These are phyloP conservation scores for Saprolegnia diclina DNA, from an alignment of 352 stramenopile species.

Conservation along the genomic window DNA sequence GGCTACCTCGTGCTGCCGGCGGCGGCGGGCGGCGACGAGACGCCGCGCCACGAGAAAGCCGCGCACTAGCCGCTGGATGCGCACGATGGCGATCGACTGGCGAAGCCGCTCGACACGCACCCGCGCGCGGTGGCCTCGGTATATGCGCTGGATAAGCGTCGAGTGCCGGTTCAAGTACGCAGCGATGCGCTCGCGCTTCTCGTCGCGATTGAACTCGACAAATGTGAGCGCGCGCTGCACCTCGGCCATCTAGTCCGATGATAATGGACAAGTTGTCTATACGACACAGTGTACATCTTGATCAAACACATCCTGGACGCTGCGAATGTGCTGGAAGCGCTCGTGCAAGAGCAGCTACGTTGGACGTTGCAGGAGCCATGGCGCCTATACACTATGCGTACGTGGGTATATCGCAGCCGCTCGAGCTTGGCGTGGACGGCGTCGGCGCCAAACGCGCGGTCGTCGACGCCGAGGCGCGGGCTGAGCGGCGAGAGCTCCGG, in stretches of 20 bases:
- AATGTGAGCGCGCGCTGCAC: not conserved
- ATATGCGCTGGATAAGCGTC: not conserved
- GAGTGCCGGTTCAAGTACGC: not conserved
- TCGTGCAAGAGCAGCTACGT: not conserved
- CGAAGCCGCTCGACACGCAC: not conserved
- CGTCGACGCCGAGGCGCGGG: not conserved
- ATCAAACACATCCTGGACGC: not conserved
- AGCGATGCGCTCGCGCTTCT: not conserved
- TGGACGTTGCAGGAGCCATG: not conserved
- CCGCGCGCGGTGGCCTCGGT: not conserved
- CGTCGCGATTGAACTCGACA: not conserved
- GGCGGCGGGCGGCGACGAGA: not conserved
- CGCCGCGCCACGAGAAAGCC: not conserved
- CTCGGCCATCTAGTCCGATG: not conserved
- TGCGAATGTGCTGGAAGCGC: not conserved
- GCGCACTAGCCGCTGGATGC: not conserved
- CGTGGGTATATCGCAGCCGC: not conserved
- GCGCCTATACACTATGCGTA: not conserved
- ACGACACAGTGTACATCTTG: not conserved
- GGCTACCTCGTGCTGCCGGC: not conserved
- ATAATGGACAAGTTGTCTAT: not conserved
- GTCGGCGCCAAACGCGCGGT: not conserved
- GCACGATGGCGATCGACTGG: not conserved
- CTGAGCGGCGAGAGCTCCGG: not conserved
- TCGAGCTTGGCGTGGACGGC: not conserved